Conservation (phyloP, 306 rosid genomes). For the Cyamopsis tetragonoloba region DNA sequence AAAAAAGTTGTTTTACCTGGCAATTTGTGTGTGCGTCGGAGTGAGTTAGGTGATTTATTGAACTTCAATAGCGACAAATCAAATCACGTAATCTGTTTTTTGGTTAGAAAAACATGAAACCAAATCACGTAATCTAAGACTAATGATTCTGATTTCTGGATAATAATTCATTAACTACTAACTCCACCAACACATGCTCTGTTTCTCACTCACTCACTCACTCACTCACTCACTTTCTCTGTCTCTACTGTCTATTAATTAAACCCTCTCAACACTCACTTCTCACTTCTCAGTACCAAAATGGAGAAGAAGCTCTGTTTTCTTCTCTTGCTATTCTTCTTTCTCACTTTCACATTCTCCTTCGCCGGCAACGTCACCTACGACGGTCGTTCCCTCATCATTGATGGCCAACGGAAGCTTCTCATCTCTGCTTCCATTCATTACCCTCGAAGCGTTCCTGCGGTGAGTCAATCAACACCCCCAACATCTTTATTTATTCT, state of each 20-base stretch:
- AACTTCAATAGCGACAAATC: background rate
- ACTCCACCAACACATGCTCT: constrained; percentile 10
- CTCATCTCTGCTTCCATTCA: constrained; percentile 92
- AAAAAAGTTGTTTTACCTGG: background rate
- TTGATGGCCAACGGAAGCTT: constrained; percentile 71
- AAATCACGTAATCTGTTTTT: background rate
- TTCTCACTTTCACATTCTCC: constrained; percentile 15
- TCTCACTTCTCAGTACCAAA: too few relatives aligned
- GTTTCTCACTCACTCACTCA: constrained; percentile 9
- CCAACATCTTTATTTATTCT: too few relatives aligned
- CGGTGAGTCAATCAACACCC: too few relatives aligned
- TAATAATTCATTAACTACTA: too few relatives aligned
- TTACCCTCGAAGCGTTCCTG: constrained; percentile 94
- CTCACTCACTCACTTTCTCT: background rate
- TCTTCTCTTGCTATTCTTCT: background rate
- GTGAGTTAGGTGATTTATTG: background rate
- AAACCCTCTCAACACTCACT: background rate
- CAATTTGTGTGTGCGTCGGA: background rate
- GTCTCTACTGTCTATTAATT: background rate
- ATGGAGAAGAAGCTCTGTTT: constrained; percentile 24
- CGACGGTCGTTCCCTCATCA: constrained; percentile 75
- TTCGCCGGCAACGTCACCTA: constrained; percentile 57
- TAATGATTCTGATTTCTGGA: background rate
- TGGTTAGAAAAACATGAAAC: too few relatives aligned
- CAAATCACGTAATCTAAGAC: background rate